Conservation (phyloP, 163 green algal species). For the Trebouxia gelatinosa region DNA sequence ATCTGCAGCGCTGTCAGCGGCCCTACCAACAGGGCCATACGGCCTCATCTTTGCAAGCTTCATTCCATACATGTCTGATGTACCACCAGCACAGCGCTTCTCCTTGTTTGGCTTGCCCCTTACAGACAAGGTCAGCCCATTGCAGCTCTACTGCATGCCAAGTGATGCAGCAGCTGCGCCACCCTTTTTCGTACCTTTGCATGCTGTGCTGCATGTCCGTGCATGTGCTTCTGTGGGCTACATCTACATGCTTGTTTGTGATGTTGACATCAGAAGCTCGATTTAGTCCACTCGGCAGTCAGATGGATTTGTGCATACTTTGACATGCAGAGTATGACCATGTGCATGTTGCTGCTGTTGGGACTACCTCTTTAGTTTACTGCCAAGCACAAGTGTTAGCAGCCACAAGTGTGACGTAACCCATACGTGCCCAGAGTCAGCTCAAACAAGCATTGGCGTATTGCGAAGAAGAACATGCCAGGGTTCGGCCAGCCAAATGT, state of each 20-base stretch:
- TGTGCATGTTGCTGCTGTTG: no score
- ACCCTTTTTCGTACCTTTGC: background rate
- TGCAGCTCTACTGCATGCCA: background rate
- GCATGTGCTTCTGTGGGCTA: no score
- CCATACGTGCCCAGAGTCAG: no score
- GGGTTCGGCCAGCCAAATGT: background rate
- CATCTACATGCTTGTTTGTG: no score
- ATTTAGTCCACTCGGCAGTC: background rate
- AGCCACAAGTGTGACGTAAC: no score
- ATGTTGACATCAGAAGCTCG: background rate
- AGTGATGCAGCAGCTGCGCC: constrained; percentile 4
- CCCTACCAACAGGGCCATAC: constrained; percentile 45
- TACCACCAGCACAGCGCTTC: constrained; percentile 62
- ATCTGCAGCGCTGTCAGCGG: background rate
- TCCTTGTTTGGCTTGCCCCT: constrained; percentile 56
- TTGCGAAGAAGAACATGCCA: no score
- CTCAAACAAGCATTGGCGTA: no score
- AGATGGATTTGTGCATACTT: no score
- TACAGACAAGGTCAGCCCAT: constrained; percentile 64
- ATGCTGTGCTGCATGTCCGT: no score
- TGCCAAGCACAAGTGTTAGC: background rate
- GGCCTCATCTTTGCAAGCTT: constrained; percentile 64
- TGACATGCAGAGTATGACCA: no score
- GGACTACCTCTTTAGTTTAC: no score
- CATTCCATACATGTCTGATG: constrained; percentile 56